These are phyloP conservation scores for Epichloe sylvatica DNA, from an alignment of 2,329 filamentous ascomycete species.

Conservation along the genomic window DNA sequence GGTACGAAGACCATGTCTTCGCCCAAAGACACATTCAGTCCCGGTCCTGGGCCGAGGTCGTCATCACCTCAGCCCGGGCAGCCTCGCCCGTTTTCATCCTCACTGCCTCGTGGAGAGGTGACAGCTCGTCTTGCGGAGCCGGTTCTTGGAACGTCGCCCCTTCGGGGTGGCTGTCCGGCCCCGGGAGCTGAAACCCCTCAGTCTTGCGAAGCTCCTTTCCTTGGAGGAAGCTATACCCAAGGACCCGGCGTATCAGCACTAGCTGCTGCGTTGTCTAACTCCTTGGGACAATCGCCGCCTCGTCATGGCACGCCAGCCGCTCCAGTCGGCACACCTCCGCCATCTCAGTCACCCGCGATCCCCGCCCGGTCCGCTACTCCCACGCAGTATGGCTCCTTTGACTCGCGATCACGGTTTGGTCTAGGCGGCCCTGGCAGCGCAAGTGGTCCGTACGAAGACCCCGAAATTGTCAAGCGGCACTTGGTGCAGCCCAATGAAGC, in stretches of 20 bases:
- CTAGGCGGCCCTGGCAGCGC: slow-evolving; percentile 17
- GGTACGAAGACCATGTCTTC: slow-evolving; percentile 19
- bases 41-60: slow-evolving; percentile 25
- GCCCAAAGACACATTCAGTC: slow-evolving; percentile 24
- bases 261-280: slow-evolving; percentile 71
- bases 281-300: slow-evolving; percentile 54
- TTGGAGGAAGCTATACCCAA: slow-evolving; percentile 47
- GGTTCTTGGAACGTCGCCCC: slow-evolving; percentile 28
- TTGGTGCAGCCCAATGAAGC: slow-evolving; percentile 54
- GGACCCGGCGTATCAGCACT: slow-evolving; percentile 79
- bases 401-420: slow-evolving; percentile 46
- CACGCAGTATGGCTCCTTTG: slow-evolving; percentile 77
- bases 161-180: slow-evolving; percentile 21
- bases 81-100: slow-evolving; percentile 34
- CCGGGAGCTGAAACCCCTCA: slow-evolving; percentile 11
- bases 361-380: slow-evolving; percentile 34
- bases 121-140: slow-evolving; percentile 49
- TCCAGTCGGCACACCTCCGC: slow-evolving; percentile 42
- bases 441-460: slow-evolving; percentile 62
- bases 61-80: slow-evolving; percentile 35
- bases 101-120: slow-evolving; percentile 42
- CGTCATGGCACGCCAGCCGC: slow-evolving; percentile 53
- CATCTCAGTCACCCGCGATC: slow-evolving; percentile 25
- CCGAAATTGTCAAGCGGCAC: slow-evolving; percentile 82
- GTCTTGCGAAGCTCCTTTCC: slow-evolving; percentile 46